These are phyloP conservation scores for Serendipita sp. DNA, from an alignment of 768 basidiomycete species.

Conservation along the genomic window DNA sequence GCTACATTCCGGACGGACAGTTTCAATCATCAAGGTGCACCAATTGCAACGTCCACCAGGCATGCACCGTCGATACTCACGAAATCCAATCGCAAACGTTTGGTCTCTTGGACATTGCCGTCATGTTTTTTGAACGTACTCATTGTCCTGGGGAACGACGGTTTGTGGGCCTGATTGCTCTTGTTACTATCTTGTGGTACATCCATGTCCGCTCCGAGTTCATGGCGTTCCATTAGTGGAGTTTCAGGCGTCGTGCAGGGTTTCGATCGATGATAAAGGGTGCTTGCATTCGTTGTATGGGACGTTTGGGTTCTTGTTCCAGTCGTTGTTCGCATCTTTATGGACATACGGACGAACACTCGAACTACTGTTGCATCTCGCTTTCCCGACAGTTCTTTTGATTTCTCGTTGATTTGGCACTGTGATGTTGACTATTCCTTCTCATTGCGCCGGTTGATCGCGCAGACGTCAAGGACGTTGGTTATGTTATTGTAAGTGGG, in stretches of 20 bases:
- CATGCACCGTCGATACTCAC: not conserved
- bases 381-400: slow-evolving; percentile 15
- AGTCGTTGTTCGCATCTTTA: slow-evolving; percentile 12
- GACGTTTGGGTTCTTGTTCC: slow-evolving; percentile 5
- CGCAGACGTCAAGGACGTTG: slow-evolving; percentile 97
- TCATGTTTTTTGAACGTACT: too few relatives aligned
- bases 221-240: too few relatives aligned
- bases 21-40: not conserved
- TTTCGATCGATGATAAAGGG: too few relatives aligned
- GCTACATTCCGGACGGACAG: not conserved
- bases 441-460: slow-evolving; percentile 13
- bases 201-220: not conserved
- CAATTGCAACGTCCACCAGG: not conserved
- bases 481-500: slow-evolving; percentile 78
- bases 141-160: not conserved
- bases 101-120: too few relatives aligned
- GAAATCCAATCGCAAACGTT: too few relatives aligned
- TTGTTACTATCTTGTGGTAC: slow-evolving; percentile 22
- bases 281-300: too few relatives aligned
- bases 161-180: slow-evolving; percentile 25
- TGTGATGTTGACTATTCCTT: slow-evolving; percentile 19
- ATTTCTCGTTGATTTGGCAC: slow-evolving; percentile 20
- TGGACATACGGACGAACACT: slow-evolving; percentile 6
- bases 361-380: not conserved
- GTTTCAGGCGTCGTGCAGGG: too few relatives aligned